Evolutionary conservation across 768 basidiomycete genomes (phyloP).

Genomic region (Russula virescens): DNA sequence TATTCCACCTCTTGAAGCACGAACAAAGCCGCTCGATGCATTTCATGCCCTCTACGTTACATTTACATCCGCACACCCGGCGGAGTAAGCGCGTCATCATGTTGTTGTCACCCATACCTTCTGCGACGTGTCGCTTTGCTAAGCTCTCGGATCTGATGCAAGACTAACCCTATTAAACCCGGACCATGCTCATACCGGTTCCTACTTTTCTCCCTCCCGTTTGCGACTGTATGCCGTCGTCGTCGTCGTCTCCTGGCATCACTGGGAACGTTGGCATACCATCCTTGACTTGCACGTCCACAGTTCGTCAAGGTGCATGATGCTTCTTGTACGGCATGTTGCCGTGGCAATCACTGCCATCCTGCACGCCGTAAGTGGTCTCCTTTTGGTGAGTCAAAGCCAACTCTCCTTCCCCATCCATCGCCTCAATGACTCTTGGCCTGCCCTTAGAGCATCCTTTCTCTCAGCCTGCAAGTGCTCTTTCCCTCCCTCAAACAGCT

Average conservation of each 20-base stretch:
- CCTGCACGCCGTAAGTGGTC: slow-evolving; percentile 4
- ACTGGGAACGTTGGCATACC: background rate
- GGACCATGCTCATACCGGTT: no score
- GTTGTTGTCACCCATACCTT: background rate
- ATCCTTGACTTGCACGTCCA: background rate
- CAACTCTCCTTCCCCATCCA: background rate
- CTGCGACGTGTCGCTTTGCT: background rate
- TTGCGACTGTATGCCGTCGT: background rate
- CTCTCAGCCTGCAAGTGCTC: slow-evolving; percentile 8
- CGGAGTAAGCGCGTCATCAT: background rate
- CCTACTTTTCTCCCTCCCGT: background rate
- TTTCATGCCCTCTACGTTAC: background rate
- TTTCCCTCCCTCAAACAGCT: slow-evolving; percentile 12
- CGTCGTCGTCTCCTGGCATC: background rate
- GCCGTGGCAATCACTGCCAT: background rate
- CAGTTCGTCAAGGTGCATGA: background rate
- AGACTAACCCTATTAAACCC: background rate
- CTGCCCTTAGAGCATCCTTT: slow-evolving; percentile 11
- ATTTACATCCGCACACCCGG: background rate
- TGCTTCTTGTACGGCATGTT: background rate
- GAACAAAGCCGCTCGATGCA: no score
- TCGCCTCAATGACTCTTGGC: background rate
- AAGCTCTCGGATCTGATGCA: background rate
- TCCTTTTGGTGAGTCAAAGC: slow-evolving; percentile 7
- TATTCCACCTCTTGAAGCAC: no score